Evolutionary conservation across 129 eudicot species (phyloP).

Genomic region (Erigeron canadensis): DNA sequence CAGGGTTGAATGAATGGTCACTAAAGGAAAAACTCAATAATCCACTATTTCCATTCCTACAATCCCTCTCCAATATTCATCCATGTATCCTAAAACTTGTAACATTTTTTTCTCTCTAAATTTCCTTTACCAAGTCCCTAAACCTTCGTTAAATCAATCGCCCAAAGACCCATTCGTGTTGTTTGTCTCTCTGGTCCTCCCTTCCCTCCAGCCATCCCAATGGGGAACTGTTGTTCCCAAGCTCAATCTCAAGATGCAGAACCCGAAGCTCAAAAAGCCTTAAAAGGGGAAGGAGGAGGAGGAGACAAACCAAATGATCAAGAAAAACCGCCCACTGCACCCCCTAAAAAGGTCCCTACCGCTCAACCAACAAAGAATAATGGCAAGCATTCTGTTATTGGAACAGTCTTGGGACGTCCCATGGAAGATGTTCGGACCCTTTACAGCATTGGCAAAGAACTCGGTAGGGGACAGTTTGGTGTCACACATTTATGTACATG

Average conservation of each 20-base stretch:
- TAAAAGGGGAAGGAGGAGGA: conserved; percentile 10
- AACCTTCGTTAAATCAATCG: conserved; percentile 22
- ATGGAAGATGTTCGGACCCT: conserved; percentile 62
- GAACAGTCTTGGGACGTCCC: conserved; percentile 80
- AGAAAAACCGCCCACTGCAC: conserved; percentile 20
- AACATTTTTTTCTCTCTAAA: conserved; percentile 24
- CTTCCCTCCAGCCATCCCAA: conserved; percentile 46
- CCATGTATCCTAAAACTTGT: conserved; percentile 17
- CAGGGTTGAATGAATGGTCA: conserved; percentile 16
- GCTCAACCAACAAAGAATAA: conserved; percentile 43
- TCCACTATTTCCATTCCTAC: conserved; percentile 39
- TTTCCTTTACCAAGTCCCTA: conserved; percentile 11
- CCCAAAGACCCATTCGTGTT: conserved; percentile 36
- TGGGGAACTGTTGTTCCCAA: conserved; percentile 85
- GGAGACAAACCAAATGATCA: conserved; percentile 17
- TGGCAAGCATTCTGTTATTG: conserved; percentile 40
- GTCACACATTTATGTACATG: conserved; percentile 70
- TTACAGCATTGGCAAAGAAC: conserved; percentile 78
- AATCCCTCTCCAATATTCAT: conserved; percentile 54
- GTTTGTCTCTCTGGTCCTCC: conserved; percentile 35
- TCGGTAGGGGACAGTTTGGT: conserved; percentile 86
- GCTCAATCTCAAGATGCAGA: conserved; percentile 30
- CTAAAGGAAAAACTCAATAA: conserved; percentile 8
- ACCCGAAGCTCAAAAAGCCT: conserved; percentile 17
- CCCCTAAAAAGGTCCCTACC: conserved; percentile 28